Percentiles rank a stretch among this genome's conserved stretches.
Conservation (phyloP, 192 early-diverging fungal species). For the Thamnidium elegans region DNA sequence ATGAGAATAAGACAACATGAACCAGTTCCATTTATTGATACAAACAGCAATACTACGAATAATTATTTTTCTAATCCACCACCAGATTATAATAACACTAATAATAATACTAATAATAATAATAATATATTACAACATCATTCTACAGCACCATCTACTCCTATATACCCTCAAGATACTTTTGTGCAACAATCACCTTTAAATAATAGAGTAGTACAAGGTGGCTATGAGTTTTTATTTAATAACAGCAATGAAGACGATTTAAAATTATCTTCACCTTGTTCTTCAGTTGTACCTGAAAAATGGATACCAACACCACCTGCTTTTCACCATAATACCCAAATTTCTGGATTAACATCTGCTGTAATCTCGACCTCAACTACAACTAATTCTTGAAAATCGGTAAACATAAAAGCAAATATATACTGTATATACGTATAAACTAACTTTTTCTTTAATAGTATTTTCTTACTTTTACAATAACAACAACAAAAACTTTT, state of each 20-base stretch:
- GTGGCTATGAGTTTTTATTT: too few species aligned
- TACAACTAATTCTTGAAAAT: conserved; percentile 3
- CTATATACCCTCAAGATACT: conserved; percentile 1
- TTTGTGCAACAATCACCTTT: too few species aligned
- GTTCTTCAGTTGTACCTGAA: not conserved
- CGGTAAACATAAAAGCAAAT: not conserved
- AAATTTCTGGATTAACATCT: not conserved
- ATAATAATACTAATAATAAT: not conserved
- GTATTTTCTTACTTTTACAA: not conserved
- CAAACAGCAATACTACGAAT: not conserved
- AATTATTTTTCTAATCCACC: conserved; percentile 10
- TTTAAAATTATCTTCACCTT: not conserved
- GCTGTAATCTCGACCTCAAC: not conserved
- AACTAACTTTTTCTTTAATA: conserved; percentile 12
- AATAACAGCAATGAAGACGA: not conserved
- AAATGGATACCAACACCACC: not conserved
- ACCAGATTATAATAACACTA: too few species aligned
- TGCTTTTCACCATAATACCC: not conserved
- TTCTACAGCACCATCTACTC: conserved; percentile 7
- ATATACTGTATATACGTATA: not conserved
- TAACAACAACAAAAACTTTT: not conserved
- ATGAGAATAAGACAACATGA: not conserved
- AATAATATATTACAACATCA: too few species aligned
- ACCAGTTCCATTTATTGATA: conserved; percentile 1
- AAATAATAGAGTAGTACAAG: too few species aligned